Percentiles rank a stretch among this genome's conserved stretches.
phyloP scores from a whole-genome alignment of 352 stramenopile genomes.

The Globisporangium echinulatum region DNA sequence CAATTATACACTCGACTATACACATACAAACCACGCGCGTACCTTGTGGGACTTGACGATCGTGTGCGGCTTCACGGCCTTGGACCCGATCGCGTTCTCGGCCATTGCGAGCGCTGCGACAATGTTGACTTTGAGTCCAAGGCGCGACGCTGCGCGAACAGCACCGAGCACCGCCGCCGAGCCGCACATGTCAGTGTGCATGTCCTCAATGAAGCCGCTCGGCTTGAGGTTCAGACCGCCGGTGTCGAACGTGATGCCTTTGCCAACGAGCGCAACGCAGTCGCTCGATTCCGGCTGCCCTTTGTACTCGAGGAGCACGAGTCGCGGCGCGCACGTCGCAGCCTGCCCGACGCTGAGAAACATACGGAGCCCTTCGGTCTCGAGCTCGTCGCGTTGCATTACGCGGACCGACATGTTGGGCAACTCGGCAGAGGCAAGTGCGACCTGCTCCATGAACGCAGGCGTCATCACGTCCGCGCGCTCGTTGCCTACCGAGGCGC shows the following conservation, averaged over 20 bases:
- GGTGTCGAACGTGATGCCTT: constrained; percentile 94
- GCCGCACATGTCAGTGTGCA: constrained; percentile 92
- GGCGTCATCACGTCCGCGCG: constrained; percentile 70
- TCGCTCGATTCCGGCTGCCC: constrained; percentile 59
- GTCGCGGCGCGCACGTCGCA: constrained; percentile 57
- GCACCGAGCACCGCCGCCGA: constrained; percentile 82
- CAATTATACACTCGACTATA: too few relatives aligned
- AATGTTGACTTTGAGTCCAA: constrained; percentile 75
- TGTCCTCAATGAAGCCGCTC: constrained; percentile 86
- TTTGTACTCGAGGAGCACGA: constrained; percentile 81
- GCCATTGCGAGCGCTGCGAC: constrained; percentile 69
- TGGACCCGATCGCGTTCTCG: constrained; percentile 84
- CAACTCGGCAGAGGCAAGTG: constrained; percentile 52
- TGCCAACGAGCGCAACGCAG: constrained; percentile 87
- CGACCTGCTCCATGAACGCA: constrained; percentile 79
- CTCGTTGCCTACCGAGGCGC: constrained; percentile 35
- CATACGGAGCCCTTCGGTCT: constrained; percentile 81
- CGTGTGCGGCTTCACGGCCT: constrained; percentile 80
- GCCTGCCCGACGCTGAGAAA: constrained; percentile 79
- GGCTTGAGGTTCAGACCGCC: constrained; percentile 94
- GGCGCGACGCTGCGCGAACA: constrained; percentile 61
- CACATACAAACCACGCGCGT: background rate
- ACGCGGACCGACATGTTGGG: constrained; percentile 77
- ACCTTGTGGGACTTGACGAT: constrained; percentile 87
- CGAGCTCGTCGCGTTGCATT: constrained; percentile 71